Evolutionary conservation across 495 filamentous ascomycete species (phyloP).

Genomic region (Cudoniella acicularis): DNA sequence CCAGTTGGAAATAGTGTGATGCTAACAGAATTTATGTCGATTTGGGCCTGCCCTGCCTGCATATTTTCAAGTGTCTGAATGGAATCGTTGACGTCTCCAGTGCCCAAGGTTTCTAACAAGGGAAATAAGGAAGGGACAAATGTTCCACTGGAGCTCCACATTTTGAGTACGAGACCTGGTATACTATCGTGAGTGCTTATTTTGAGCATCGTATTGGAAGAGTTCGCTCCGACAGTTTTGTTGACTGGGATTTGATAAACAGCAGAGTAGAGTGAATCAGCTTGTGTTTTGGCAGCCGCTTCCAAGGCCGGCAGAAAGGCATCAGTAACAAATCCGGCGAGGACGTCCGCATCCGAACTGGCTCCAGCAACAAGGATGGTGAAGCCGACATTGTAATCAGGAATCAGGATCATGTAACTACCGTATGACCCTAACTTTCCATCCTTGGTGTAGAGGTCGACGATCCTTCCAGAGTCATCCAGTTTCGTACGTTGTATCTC

Average conservation of each 20-base stretch:
- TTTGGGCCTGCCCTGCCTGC: background rate
- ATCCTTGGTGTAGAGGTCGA: conserved; percentile 51
- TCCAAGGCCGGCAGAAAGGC: background rate
- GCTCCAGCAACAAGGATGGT: conserved; percentile 44
- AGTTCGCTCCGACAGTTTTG: background rate
- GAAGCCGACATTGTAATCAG: conserved; percentile 51
- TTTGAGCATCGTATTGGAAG: background rate
- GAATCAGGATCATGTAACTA: conserved; percentile 41
- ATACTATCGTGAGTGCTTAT: background rate
- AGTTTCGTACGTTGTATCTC: conserved; percentile 43
- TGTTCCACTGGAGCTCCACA: background rate
- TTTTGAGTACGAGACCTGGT: background rate
- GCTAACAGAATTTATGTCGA: background rate
- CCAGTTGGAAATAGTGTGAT: background rate
- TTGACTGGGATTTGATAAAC: too few species aligned
- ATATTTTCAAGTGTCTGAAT: background rate
- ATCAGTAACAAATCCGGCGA: conserved; percentile 6
- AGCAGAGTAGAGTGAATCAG: background rate
- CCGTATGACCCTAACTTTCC: conserved; percentile 46
- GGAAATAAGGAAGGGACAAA: background rate
- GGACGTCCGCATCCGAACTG: background rate
- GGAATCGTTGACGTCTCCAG: background rate
- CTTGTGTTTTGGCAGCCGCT: background rate
- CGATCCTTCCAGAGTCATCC: conserved; percentile 25
- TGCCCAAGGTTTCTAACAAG: background rate